Evolutionary conservation across 2,329 filamentous ascomycete species (phyloP).

Genomic region (Fusarium sp.): DNA sequence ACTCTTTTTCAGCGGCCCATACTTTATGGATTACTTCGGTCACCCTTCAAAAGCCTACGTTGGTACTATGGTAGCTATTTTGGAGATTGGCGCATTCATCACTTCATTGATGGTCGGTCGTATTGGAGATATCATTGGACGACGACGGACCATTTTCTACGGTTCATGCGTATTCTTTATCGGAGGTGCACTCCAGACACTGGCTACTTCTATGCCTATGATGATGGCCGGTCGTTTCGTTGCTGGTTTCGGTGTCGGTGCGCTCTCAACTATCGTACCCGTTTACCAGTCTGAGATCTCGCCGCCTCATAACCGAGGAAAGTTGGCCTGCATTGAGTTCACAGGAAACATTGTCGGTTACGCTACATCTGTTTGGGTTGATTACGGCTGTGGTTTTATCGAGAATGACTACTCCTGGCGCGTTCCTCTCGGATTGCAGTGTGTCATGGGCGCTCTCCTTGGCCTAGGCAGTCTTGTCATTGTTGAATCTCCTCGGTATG

Average conservation of each 20-base stretch:
- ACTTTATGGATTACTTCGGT: slow-evolving; percentile 92
- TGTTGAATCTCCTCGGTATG: slow-evolving; percentile 92
- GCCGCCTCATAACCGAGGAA: slow-evolving; percentile 93
- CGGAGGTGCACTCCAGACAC: slow-evolving; percentile 86
- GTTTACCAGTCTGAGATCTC: slow-evolving; percentile 97
- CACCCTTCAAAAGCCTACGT: slow-evolving; percentile 88
- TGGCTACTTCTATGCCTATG: slow-evolving; percentile 85
- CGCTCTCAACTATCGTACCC: slow-evolving; percentile 90
- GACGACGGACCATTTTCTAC: slow-evolving; percentile 90
- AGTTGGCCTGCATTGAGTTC: slow-evolving; percentile 97
- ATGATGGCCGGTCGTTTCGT: slow-evolving; percentile 88
- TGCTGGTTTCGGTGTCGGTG: slow-evolving; percentile 87
- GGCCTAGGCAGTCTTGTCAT: slow-evolving; percentile 90
- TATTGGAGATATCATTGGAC: slow-evolving; percentile 90
- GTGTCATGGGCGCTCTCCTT: slow-evolving; percentile 89
- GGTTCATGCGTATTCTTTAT: slow-evolving; percentile 88
- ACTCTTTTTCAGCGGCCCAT: slow-evolving; percentile 72
- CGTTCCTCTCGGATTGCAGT: slow-evolving; percentile 89
- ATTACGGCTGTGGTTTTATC: slow-evolving; percentile 96
- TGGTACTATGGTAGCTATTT: slow-evolving; percentile 96
- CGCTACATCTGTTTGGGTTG: slow-evolving; percentile 96
- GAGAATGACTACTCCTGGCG: slow-evolving; percentile 89
- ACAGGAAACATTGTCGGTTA: slow-evolving; percentile 97
- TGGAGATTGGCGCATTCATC: slow-evolving; percentile 92
- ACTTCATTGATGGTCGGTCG: slow-evolving; percentile 87